Conservation (phyloP, 176 grass and related monocot species). For the Aechmea fasciata region DNA sequence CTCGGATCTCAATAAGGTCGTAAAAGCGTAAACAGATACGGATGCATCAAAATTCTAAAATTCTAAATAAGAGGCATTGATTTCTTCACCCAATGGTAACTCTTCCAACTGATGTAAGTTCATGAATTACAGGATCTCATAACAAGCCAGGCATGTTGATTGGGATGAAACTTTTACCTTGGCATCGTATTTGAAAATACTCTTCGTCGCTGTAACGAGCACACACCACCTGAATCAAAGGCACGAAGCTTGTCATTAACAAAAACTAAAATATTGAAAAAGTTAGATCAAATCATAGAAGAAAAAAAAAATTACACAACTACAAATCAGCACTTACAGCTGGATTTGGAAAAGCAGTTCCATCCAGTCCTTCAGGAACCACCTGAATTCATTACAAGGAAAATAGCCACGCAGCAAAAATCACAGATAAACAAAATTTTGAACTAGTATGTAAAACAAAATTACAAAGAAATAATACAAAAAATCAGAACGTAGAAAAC, state of each 20-base stretch:
- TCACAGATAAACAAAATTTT: background rate
- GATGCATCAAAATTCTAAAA: background rate
- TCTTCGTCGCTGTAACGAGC: slow-evolving; percentile 75
- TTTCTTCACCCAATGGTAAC: background rate
- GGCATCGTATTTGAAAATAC: slow-evolving; percentile 79
- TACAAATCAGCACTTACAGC: slow-evolving; percentile 39
- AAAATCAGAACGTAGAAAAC: slow-evolving; percentile 12
- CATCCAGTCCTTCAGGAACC: slow-evolving; percentile 60
- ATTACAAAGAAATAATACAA: background rate
- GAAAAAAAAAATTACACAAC: background rate
- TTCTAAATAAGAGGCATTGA: background rate
- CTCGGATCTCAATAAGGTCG: background rate
- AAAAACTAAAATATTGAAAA: slow-evolving; percentile 8
- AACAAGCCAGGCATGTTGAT: background rate
- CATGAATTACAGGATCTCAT: background rate
- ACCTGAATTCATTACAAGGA: slow-evolving; percentile 31
- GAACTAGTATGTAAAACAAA: background rate
- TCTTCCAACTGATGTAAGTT: background rate
- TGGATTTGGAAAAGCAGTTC: slow-evolving; percentile 49
- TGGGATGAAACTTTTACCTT: slow-evolving; percentile 40
- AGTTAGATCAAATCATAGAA: background rate
- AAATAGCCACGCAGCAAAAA: too few species aligned
- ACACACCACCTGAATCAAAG: slow-evolving; percentile 58
- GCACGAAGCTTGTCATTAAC: background rate
- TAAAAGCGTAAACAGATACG: background rate